These are phyloP conservation scores for Ascochyta viciae-villosae DNA, from an alignment of 2,329 filamentous ascomycete genomes.

Conservation along the genomic window DNA sequence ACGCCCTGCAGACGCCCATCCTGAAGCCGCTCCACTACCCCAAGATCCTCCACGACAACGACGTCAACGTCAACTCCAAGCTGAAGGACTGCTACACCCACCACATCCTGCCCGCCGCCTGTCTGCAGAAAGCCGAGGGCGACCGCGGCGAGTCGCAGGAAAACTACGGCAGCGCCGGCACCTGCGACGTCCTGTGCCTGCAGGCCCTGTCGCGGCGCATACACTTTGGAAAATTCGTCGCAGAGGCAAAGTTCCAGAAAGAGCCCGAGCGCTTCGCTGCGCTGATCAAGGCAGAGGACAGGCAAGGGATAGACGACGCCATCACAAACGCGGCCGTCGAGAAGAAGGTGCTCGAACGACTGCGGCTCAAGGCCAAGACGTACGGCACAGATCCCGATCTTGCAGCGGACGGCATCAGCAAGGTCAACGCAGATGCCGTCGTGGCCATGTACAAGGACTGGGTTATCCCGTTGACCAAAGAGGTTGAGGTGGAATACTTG, in stretches of 20 bases:
- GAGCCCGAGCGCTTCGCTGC: slow-evolving; percentile 81
- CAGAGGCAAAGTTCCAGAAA: slow-evolving; percentile 90
- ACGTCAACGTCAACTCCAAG: slow-evolving; percentile 87
- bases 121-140: slow-evolving; percentile 75
- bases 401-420: slow-evolving; percentile 64
- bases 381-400: slow-evolving; percentile 89
- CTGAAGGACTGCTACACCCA: slow-evolving; percentile 87
- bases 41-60: slow-evolving; percentile 82
- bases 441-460: slow-evolving; percentile 66
- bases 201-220: slow-evolving; percentile 90
- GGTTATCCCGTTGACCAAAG: slow-evolving; percentile 97
- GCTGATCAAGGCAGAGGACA: slow-evolving; percentile 82
- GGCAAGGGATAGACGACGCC: slow-evolving; percentile 81
- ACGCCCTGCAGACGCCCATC: slow-evolving; percentile 78
- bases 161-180: slow-evolving; percentile 93
- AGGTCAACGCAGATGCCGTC: slow-evolving; percentile 86
- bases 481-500: slow-evolving; percentile 96
- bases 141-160: slow-evolving; percentile 87
- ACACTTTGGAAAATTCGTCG: slow-evolving; percentile 98
- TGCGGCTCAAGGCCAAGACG: slow-evolving; percentile 87
- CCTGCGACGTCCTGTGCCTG: slow-evolving; percentile 86
- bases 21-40: slow-evolving; percentile 91
- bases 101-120: slow-evolving; percentile 82
- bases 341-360: slow-evolving; percentile 84
- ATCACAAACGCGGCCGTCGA: slow-evolving; percentile 93